phyloP scores from a whole-genome alignment of 768 basidiomycete species.

The Pleurotus ostreatus region DNA sequence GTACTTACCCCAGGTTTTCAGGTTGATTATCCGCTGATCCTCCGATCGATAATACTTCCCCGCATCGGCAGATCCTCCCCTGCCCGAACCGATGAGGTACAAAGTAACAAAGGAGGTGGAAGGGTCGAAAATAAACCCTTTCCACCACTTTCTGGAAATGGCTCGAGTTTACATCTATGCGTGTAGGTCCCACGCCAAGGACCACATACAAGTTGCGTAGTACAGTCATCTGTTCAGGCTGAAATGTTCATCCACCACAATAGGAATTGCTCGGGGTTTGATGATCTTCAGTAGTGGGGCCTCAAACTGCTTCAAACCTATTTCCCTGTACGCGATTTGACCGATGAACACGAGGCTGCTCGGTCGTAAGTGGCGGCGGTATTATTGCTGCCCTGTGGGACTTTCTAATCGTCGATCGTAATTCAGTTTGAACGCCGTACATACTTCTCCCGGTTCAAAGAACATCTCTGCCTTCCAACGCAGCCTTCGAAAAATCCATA shows the following conservation, averaged over 20 bases:
- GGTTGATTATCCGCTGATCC: neutral
- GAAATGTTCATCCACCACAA: too few species aligned
- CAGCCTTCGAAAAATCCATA: neutral
- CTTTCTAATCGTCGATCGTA: neutral
- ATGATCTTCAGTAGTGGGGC: too few species aligned
- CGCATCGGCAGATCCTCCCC: neutral
- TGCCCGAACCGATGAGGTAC: neutral
- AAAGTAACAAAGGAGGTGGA: neutral
- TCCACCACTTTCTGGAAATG: neutral
- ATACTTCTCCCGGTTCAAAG: neutral
- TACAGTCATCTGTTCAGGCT: too few species aligned
- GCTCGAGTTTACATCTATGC: too few species aligned
- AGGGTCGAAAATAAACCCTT: neutral
- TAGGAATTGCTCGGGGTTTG: too few species aligned
- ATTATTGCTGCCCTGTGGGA: neutral
- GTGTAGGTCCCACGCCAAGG: too few species aligned
- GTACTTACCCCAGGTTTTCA: neutral
- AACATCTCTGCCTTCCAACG: neutral
- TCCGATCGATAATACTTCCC: slow-evolving; percentile 3
- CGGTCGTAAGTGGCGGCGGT: slow-evolving; percentile 1
- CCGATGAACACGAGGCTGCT: neutral
- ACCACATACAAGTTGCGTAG: too few species aligned
- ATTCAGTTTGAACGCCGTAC: slow-evolving; percentile 3
- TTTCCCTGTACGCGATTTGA: too few species aligned
- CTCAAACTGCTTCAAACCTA: too few species aligned